These are phyloP conservation scores for Mercurialis annua DNA, from an alignment of 345 rosid species.

Conservation along the genomic window DNA sequence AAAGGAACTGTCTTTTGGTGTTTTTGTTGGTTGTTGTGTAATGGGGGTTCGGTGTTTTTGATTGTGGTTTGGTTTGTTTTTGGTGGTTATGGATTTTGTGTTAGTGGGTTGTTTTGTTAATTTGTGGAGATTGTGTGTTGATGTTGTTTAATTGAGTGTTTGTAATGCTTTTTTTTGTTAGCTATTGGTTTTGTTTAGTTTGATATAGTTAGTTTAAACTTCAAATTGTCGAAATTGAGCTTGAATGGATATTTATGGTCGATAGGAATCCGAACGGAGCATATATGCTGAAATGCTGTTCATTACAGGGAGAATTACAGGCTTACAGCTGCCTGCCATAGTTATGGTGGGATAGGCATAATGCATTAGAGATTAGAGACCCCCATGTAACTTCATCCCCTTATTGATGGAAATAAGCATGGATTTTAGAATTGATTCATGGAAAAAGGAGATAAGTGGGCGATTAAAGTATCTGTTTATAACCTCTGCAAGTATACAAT, in stretches of 20 bases:
- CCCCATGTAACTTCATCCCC: not conserved
- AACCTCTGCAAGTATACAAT: not conserved
- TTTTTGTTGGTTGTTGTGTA: not conserved
- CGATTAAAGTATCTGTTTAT: not conserved
- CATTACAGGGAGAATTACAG: not conserved
- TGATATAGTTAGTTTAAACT: not conserved
- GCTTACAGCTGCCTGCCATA: not conserved
- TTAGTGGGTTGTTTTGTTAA: slow-evolving; percentile 7
- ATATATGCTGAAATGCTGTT: not conserved
- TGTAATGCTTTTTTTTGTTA: not conserved
- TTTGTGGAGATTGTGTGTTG: not conserved
- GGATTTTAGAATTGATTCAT: not conserved
- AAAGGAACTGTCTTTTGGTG: not conserved
- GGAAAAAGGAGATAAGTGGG: not conserved
- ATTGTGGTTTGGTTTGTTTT: not conserved
- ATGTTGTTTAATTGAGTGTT: not conserved
- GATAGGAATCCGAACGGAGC: not conserved
- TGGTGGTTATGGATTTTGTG: slow-evolving; percentile 1
- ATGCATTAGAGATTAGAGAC: not conserved
- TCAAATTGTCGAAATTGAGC: slow-evolving; percentile 2
- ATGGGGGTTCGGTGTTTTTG: slow-evolving; percentile 1
- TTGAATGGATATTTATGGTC: not conserved
- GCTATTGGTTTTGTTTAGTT: not conserved
- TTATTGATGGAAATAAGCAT: not conserved
- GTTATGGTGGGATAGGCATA: not conserved